phyloP scores from a whole-genome alignment of 805 yeast genomes.

The Yarrowia sp. region DNA sequence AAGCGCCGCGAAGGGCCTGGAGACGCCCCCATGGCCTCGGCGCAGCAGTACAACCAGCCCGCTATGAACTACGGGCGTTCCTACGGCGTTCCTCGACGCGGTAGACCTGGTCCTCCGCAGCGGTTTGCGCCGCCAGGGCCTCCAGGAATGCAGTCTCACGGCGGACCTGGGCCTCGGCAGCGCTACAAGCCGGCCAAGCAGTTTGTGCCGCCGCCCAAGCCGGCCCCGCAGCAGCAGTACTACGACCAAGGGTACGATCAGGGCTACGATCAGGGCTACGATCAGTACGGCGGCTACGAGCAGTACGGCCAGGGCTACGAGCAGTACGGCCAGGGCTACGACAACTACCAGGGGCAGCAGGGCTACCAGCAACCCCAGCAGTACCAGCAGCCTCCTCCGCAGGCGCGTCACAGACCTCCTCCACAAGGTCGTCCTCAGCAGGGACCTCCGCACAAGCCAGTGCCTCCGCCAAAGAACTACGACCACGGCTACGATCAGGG shows the following conservation, averaged over 20 bases:
- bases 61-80: constrained; percentile 17
- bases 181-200: constrained; percentile 17
- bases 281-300: not conserved
- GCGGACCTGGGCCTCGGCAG: constrained; percentile 16
- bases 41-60: constrained; percentile 20
- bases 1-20: constrained; percentile 21
- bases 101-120: not conserved
- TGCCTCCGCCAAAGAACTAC: not conserved
- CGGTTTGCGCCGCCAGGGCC: constrained; percentile 11
- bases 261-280: constrained; percentile 15
- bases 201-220: not conserved
- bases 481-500: constrained; percentile 1
- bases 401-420: not conserved
- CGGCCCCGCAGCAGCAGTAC: constrained; percentile 8
- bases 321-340: constrained; percentile 29
- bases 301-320: constrained; percentile 29
- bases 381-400: not conserved
- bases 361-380: not conserved
- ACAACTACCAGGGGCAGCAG: too few relatives aligned
- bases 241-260: constrained; percentile 11
- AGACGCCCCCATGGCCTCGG: constrained; percentile 18
- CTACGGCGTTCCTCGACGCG: constrained; percentile 22
- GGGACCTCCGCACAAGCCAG: not conserved
- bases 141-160: constrained; percentile 6
- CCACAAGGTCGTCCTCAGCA: not conserved